A percentile compares a stretch with the other conserved stretches of the same genome.
These are phyloP conservation scores for Boletus pseudopeckii DNA, from an alignment of 768 basidiomycete genomes.

Conservation along the genomic window DNA sequence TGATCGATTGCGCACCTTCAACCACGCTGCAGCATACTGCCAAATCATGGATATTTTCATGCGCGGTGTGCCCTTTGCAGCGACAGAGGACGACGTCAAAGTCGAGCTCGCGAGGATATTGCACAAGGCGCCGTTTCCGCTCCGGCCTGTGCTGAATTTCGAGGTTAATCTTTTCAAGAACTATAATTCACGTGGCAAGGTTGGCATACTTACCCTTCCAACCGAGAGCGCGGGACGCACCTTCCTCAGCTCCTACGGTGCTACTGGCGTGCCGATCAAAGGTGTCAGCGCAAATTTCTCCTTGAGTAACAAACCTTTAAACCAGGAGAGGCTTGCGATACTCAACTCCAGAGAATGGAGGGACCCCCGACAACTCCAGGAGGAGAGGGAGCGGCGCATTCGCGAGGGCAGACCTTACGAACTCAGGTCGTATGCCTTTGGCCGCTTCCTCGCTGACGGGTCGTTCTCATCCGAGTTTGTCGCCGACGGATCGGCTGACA, in stretches of 20 bases:
- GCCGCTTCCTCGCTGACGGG: slow-evolving; percentile 34
- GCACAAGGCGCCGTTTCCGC: slow-evolving; percentile 34
- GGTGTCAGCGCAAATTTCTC: slow-evolving; percentile 21
- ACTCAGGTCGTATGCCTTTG: slow-evolving; percentile 32
- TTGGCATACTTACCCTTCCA: slow-evolving; percentile 34
- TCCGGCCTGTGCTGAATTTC: slow-evolving; percentile 30
- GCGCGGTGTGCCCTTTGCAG: slow-evolving; percentile 28
- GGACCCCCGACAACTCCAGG: slow-evolving; percentile 27
- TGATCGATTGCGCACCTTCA: neutral
- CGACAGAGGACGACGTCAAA: slow-evolving; percentile 30
- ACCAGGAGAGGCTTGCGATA: slow-evolving; percentile 21
- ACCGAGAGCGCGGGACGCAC: slow-evolving; percentile 9
- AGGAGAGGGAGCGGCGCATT: slow-evolving; percentile 24
- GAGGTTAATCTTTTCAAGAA: slow-evolving; percentile 31
- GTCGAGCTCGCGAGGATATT: slow-evolving; percentile 31
- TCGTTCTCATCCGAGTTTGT: slow-evolving; percentile 33
- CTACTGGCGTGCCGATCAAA: slow-evolving; percentile 25
- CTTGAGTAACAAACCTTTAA: slow-evolving; percentile 20
- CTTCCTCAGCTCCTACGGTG: slow-evolving; percentile 30
- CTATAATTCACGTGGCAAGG: slow-evolving; percentile 17
- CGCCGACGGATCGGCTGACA: slow-evolving; percentile 24
- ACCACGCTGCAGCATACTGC: neutral
- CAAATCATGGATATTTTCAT: slow-evolving; percentile 36
- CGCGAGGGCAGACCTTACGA: slow-evolving; percentile 19
- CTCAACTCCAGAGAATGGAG: slow-evolving; percentile 28